Percentiles rank a stretch among this genome's conserved stretches.
These are phyloP conservation scores for Vinca major DNA, from an alignment of 305 asterid species.

Conservation along the genomic window DNA sequence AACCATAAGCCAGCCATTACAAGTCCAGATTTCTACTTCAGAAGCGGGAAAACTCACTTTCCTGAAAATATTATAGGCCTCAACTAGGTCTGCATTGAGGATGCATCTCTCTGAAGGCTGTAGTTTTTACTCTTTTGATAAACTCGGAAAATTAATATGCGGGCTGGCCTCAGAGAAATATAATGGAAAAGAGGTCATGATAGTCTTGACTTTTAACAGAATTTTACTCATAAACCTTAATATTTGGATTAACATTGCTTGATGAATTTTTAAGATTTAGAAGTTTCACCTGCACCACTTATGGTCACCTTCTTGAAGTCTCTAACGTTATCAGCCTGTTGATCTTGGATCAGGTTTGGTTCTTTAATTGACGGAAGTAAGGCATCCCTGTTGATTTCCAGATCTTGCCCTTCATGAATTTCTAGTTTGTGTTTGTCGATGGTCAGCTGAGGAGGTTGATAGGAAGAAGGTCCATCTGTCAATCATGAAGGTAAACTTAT, in stretches of 20 bases:
- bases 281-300: conserved; percentile 19
- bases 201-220: neutral
- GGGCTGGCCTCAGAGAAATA: too few species aligned
- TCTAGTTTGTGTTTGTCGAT: conserved; percentile 26
- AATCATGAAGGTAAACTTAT: conserved; percentile 8
- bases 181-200: too few species aligned
- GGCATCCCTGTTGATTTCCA: conserved; percentile 19
- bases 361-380: conserved; percentile 21
- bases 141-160: neutral
- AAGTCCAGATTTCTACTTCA: neutral
- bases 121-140: neutral
- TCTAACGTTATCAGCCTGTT: conserved; percentile 12
- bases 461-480: conserved; percentile 31
- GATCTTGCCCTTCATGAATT: conserved; percentile 30
- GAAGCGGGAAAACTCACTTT: neutral
- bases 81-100: neutral
- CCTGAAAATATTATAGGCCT: neutral
- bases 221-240: neutral
- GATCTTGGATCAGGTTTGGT: conserved; percentile 14
- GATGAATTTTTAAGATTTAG: neutral
- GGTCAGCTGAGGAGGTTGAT: conserved; percentile 32
- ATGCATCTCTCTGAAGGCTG: neutral
- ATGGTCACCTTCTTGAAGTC: conserved; percentile 12
- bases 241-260: conserved; percentile 1
- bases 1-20: neutral